Evolutionary conservation across 768 basidiomycete genomes (phyloP).

Genomic region (Saitozyma podzolica): DNA sequence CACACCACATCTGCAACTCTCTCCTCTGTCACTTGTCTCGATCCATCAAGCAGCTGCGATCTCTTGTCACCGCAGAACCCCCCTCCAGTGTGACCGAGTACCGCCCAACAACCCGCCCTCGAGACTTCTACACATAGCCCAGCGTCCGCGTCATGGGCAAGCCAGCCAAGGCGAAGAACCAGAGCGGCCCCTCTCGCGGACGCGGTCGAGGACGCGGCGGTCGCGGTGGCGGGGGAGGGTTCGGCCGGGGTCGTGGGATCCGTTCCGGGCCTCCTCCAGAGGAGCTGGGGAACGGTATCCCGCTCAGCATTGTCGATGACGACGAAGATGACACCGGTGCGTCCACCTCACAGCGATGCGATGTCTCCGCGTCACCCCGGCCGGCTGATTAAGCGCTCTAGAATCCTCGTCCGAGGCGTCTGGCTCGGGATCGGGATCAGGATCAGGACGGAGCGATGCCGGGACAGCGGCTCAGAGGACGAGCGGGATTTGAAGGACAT

Average conservation of each 20-base stretch:
- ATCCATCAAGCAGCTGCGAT: too few relatives aligned
- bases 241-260: constrained; percentile 11
- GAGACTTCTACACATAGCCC: too few relatives aligned
- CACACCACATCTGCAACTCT: too few relatives aligned
- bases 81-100: too few relatives aligned
- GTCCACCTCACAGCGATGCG: background rate
- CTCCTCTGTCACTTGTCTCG: too few relatives aligned
- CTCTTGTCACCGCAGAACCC: too few relatives aligned
- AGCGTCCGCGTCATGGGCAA: constrained; percentile 35
- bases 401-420: constrained; percentile 10
- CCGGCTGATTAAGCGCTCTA: too few relatives aligned
- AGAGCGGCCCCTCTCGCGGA: constrained; percentile 20
- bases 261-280: constrained; percentile 4
- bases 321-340: constrained; percentile 6
- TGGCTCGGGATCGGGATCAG: constrained; percentile 11
- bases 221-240: constrained; percentile 6
- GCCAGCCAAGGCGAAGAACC: constrained; percentile 40
- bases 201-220: constrained; percentile 30
- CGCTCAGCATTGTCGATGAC: constrained; percentile 23
- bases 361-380: background rate
- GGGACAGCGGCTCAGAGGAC: constrained; percentile 40
- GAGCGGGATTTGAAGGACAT: constrained; percentile 51
- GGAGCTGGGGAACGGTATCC: constrained; percentile 14
- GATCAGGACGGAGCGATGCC: constrained; percentile 8
- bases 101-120: too few relatives aligned